A percentile compares a stretch with the other conserved stretches of the same genome.
Evolutionary conservation across 148 eudicot species (phyloP).

Genomic region (Silene conica): DNA sequence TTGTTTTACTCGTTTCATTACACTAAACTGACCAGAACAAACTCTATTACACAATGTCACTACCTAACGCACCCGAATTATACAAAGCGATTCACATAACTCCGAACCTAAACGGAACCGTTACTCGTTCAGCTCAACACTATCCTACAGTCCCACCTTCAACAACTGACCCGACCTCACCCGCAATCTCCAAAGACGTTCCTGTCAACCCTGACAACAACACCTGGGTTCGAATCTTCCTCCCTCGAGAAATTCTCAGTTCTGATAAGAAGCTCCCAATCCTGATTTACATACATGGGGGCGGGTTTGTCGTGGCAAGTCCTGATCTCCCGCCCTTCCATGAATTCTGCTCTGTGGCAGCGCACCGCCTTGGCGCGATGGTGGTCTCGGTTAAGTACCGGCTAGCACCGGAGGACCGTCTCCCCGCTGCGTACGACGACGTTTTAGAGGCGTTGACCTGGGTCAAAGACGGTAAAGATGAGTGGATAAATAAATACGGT

Average conservation of each 20-base stretch:
- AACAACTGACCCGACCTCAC: neutral
- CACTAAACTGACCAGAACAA: too few species aligned
- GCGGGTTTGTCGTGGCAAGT: conserved; percentile 30
- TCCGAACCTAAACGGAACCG: conserved; percentile 17
- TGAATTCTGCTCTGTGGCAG: conserved; percentile 25
- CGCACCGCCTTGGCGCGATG: conserved; percentile 21
- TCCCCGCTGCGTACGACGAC: conserved; percentile 46
- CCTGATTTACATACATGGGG: conserved; percentile 27
- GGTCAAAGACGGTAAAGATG: conserved; percentile 32
- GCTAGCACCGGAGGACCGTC: conserved; percentile 42
- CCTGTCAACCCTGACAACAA: neutral
- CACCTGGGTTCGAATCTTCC: conserved; percentile 29
- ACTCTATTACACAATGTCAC: neutral
- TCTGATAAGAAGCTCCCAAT: conserved; percentile 19
- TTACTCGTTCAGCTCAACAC: conserved; percentile 6
- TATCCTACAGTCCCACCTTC: conserved; percentile 13
- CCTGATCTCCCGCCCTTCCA: conserved; percentile 14
- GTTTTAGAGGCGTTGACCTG: conserved; percentile 33
- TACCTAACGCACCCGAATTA: neutral
- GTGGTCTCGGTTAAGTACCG: conserved; percentile 42
- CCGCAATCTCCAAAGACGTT: neutral
- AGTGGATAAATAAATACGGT: conserved; percentile 31
- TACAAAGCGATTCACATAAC: neutral
- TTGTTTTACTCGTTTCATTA: too few species aligned
- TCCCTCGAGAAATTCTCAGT: conserved; percentile 1